Base-by-base conservation (phyloP, 2,329 filamentous ascomycete species). In the Neopestalotiopsis sp. region DNA sequence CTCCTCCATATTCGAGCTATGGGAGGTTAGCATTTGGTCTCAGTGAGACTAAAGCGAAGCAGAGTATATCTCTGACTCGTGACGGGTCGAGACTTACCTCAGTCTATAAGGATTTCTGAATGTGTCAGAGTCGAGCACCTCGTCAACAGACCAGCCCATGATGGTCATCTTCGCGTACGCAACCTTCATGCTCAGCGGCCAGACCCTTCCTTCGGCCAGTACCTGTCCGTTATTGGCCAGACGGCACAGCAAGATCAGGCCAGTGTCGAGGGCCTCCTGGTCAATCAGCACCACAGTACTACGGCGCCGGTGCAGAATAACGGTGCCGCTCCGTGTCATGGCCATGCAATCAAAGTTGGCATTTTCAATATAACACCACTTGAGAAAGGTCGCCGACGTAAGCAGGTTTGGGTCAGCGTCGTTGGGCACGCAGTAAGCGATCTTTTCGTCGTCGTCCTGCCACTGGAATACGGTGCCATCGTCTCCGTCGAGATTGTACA, bases 291-390 rank as follows among this genome's bases (percentile, higher is more conserved):
- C 12, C 4, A 45, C 38, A 2, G 24, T 45, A n/a, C 38, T 64
- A 2, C 28, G 42, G 38, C 61, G 12, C 2, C 20, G 49, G n/a
- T 64, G 61, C 3, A 34, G 17, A 12, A 64, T 49, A 4, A 64
- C 42, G 9, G 61, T 49, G 4, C 38, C 38, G 9, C 28, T 32
- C n/a, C n/a, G 28, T 10, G 40, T 64, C 61, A 64, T 64, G n/a
- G 61, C 61, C 40, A 64, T 64, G 13, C 40, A 20, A 13, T 28
- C 28, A 3, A 64, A 64, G 24, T 52, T 40, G 34, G 61, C 61
- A 17, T 40, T 64, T 49, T 64, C 61, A n/a, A 64, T 32, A 30
- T 64, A 64, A n/a, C 61, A 64, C 61, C 61, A 64, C 9, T 49
- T 64, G 7, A 49, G 40, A 20, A 52, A 52, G 4, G 14, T 32